These are phyloP conservation scores for Ophiocordyceps camponoti-rufipedis DNA, from an alignment of 2,329 filamentous ascomycete genomes.

Conservation along the genomic window DNA sequence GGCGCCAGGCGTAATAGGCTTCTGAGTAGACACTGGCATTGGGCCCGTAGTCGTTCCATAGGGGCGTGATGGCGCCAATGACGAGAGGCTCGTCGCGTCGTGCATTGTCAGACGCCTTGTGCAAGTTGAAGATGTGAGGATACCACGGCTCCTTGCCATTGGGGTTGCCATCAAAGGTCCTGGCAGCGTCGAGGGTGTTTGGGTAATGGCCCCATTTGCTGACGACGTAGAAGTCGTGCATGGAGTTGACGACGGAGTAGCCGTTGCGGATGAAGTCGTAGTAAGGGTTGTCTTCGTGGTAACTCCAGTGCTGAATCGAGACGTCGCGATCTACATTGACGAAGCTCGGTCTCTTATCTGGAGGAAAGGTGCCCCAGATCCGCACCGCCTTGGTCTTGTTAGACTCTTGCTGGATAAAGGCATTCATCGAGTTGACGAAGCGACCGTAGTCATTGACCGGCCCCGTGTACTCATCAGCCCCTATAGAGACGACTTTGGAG, in stretches of 20 bases:
- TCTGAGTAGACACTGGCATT: slow-evolving; percentile 9
- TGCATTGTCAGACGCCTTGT: slow-evolving; percentile 5
- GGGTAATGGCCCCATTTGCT: slow-evolving; percentile 15
- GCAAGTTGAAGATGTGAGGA: slow-evolving; percentile 8
- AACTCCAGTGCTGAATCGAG: slow-evolving; percentile 18
- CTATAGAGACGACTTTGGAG: slow-evolving; percentile 33
- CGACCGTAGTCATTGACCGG: slow-evolving; percentile 29
- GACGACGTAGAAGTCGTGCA: slow-evolving; percentile 8
- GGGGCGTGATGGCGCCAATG: slow-evolving; percentile 6
- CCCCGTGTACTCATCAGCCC: slow-evolving; percentile 33
- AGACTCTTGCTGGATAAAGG: slow-evolving; percentile 22
- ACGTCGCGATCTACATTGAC: slow-evolving; percentile 5
- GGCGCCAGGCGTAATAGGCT: slow-evolving; percentile 9
- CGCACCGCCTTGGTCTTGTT: slow-evolving; percentile 21
- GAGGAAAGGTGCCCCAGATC: slow-evolving; percentile 30
- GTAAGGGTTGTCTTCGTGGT: slow-evolving; percentile 6
- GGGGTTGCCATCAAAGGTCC: slow-evolving; percentile 11
- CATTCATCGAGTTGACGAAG: slow-evolving; percentile 24
- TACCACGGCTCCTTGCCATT: slow-evolving; percentile 4
- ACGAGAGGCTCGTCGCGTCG: slow-evolving; percentile 3
- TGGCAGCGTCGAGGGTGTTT: slow-evolving; percentile 24
- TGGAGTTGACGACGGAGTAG: slow-evolving; percentile 9
- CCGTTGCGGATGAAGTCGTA: slow-evolving; percentile 7
- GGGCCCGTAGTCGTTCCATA: slow-evolving; percentile 9
- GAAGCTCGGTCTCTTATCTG: slow-evolving; percentile 6